A percentile compares a stretch with the other conserved stretches of the same genome.
Evolutionary conservation across 441 rosid species (phyloP).

Genomic region (Monsonia emarginata): DNA sequence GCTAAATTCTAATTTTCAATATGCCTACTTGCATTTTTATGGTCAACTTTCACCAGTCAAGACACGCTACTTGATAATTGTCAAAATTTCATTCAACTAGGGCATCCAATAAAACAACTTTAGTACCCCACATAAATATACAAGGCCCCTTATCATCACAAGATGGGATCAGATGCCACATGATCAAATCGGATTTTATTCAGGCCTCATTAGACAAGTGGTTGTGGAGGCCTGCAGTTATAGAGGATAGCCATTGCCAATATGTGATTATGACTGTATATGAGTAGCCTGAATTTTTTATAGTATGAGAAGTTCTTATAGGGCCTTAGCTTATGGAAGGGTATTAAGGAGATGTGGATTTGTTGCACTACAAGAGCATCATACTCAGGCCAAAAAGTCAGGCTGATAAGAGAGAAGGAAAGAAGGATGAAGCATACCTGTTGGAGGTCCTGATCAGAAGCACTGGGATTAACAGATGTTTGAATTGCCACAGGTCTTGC

Average conservation of each 20-base stretch:
- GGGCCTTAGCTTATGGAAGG: not conserved
- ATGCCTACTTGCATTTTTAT: too few relatives aligned
- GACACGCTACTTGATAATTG: too few relatives aligned
- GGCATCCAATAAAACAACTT: too few relatives aligned
- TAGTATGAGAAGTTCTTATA: not conserved
- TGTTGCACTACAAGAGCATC: conserved; percentile 1
- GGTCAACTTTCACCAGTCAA: too few relatives aligned
- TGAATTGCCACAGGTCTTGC: conserved; percentile 82
- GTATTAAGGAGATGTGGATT: not conserved
- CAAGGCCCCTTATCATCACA: too few relatives aligned
- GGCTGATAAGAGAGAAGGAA: conserved; percentile 1
- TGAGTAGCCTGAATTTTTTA: not conserved
- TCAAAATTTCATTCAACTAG: too few relatives aligned
- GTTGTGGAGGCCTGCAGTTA: not conserved
- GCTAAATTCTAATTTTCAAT: too few relatives aligned
- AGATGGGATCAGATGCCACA: not conserved
- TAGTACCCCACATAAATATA: too few relatives aligned
- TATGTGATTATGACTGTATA: not conserved
- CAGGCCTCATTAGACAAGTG: not conserved
- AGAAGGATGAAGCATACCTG: conserved; percentile 45
- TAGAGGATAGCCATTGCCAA: not conserved
- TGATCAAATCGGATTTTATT: not conserved
- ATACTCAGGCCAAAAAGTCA: not conserved
- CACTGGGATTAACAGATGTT: conserved; percentile 64
- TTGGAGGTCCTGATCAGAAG: conserved; percentile 91